A percentile compares a stretch with the other conserved stretches of the same genome.
phyloP scores from a whole-genome alignment of 2,329 filamentous ascomycete genomes.

The Fusarium armeniacum region DNA sequence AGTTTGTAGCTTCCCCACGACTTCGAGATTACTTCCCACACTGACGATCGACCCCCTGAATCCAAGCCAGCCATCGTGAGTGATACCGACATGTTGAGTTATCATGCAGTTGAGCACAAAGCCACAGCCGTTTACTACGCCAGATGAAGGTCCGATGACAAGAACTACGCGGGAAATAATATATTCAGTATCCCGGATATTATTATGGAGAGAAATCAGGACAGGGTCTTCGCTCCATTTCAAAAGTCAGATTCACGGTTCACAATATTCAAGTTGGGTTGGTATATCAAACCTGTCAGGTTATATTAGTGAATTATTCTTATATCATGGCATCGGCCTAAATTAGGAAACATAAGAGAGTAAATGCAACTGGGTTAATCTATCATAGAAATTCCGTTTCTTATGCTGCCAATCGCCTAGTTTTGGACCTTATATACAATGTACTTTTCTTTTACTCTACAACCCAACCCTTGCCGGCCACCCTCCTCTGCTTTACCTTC shows the following conservation, averaged over 20 bases:
- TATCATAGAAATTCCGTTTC: not conserved
- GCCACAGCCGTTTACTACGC: slow-evolving; percentile 53
- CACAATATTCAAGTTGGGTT: not conserved
- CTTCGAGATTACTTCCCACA: slow-evolving; percentile 59
- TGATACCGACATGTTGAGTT: slow-evolving; percentile 57
- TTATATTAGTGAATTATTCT: slow-evolving; percentile 14
- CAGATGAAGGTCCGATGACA: slow-evolving; percentile 53
- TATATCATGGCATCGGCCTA: slow-evolving; percentile 15
- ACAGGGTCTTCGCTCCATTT: not conserved
- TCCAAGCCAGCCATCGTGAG: slow-evolving; percentile 59
- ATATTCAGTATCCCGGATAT: slow-evolving; percentile 24
- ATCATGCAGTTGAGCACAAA: slow-evolving; percentile 62
- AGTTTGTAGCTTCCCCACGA: slow-evolving; percentile 59
- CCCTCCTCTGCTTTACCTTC: slow-evolving; percentile 85
- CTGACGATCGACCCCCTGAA: slow-evolving; percentile 61
- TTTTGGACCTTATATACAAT: not conserved
- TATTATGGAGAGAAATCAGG: rapidly evolving
- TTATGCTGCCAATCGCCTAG: not conserved
- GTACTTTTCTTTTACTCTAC: slow-evolving; percentile 63
- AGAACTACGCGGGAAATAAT: slow-evolving; percentile 52
- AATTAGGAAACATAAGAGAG: not conserved
- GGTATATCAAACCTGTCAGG: not conserved
- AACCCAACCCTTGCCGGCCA: slow-evolving; percentile 80
- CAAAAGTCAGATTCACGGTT: not conserved
- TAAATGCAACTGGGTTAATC: not conserved